A percentile compares a stretch with the other conserved stretches of the same genome.
phyloP scores from a whole-genome alignment of 768 basidiomycete species.

The Boletus barrowsii region DNA sequence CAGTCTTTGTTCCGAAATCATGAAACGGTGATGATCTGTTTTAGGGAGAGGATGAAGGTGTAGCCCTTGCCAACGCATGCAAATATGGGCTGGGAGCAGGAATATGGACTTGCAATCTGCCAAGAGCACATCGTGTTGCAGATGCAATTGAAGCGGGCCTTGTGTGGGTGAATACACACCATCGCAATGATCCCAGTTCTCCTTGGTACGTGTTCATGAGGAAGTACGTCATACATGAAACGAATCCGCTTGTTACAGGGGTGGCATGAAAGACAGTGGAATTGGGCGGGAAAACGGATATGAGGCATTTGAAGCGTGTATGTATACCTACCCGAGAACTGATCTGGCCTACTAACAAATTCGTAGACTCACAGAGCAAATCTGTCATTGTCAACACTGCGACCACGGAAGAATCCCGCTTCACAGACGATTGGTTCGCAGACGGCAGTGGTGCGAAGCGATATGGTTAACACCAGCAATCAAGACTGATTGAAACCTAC shows the following conservation, averaged over 20 bases:
- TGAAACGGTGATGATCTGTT: background rate
- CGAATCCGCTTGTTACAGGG: constrained; percentile 46
- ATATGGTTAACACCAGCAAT: constrained; percentile 50
- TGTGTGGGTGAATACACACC: constrained; percentile 88
- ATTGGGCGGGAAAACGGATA: constrained; percentile 84
- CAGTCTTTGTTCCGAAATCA: constrained; percentile 11
- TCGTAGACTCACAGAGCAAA: constrained; percentile 78
- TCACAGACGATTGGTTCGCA: constrained; percentile 77
- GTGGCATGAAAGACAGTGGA: constrained; percentile 88
- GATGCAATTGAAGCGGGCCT: constrained; percentile 68
- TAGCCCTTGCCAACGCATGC: constrained; percentile 67
- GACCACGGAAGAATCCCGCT: constrained; percentile 51
- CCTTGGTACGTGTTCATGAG: constrained; percentile 56
- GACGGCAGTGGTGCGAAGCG: constrained; percentile 50
- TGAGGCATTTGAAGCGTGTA: constrained; percentile 78
- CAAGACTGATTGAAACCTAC: background rate
- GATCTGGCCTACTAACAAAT: constrained; percentile 2
- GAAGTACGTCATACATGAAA: background rate
- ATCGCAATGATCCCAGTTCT: constrained; percentile 85
- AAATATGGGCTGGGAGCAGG: constrained; percentile 81
- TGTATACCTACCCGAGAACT: constrained; percentile 20
- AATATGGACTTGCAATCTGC: constrained; percentile 75
- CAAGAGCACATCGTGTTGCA: constrained; percentile 73
- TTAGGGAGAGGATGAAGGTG: constrained; percentile 62
- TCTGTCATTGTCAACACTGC: constrained; percentile 77